These are phyloP conservation scores for Alternaria sp. DNA, from an alignment of 2,329 filamentous ascomycete genomes.

Conservation along the genomic window DNA sequence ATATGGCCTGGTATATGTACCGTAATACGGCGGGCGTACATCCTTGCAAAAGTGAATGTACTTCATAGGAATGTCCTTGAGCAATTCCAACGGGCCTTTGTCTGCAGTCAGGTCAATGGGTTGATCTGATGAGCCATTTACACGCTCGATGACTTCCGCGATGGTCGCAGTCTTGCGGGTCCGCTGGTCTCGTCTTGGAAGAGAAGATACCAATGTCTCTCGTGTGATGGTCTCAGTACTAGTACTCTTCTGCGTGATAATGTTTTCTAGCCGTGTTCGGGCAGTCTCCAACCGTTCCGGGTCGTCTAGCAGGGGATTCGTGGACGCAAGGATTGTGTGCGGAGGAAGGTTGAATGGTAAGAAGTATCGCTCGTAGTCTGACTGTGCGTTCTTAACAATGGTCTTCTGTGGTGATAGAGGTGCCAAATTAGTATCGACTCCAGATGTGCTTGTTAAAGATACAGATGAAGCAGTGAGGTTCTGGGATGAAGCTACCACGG, in stretches of 20 bases:
- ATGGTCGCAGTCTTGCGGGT: slow-evolving; percentile 36
- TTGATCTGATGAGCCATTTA: slow-evolving; percentile 54
- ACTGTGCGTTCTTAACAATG: slow-evolving; percentile 43
- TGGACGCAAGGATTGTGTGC: slow-evolving; percentile 74
- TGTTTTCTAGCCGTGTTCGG: slow-evolving; percentile 36
- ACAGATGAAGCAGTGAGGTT: slow-evolving; percentile 39
- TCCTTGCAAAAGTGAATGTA: slow-evolving; percentile 69
- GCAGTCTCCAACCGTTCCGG: slow-evolving; percentile 39
- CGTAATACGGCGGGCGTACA: slow-evolving; percentile 73
- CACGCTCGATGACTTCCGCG: slow-evolving; percentile 53
- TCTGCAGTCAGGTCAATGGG: slow-evolving; percentile 56
- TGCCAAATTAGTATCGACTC: slow-evolving; percentile 34
- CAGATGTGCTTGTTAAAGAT: slow-evolving; percentile 36
- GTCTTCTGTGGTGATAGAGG: slow-evolving; percentile 49
- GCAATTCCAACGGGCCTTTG: slow-evolving; percentile 52
- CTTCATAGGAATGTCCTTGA: slow-evolving; percentile 70
- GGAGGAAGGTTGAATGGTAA: slow-evolving; percentile 82
- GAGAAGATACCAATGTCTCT: slow-evolving; percentile 28
- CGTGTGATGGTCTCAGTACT: slow-evolving; percentile 24
- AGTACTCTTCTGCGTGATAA: slow-evolving; percentile 29
- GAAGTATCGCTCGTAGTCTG: slow-evolving; percentile 70
- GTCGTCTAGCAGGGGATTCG: slow-evolving; percentile 50
- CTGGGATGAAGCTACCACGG: slow-evolving; percentile 44
- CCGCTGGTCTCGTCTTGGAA: slow-evolving; percentile 24
- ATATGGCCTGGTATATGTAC: slow-evolving; percentile 73